Evolutionary conservation across 441 rosid genomes (phyloP), one percentile per base, ranked within the genome.

Genomic region (Mallotus japonicus): DNA sequence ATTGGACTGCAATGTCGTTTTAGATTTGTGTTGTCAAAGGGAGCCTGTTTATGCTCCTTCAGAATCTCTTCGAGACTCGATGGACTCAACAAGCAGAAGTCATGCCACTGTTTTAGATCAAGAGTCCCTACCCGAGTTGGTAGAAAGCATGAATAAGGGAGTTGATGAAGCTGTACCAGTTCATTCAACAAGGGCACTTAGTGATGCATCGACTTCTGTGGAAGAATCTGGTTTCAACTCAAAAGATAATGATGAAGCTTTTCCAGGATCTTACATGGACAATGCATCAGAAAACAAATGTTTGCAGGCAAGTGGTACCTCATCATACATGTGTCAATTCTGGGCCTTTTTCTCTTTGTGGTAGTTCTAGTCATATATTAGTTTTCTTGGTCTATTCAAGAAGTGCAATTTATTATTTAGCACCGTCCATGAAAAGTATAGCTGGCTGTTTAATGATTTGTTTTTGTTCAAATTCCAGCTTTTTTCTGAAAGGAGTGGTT

Each of bases 221-320:
- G 73, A 32, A 60, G 73, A 72, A 71, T 70, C 63, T 44, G 66
- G 74, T 61, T 60, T 57, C 61, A 66, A 65, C 60, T 44, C 56
- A 9, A 40, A 60, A 42, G 34, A 67, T 54, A 69, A 65, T 13
- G 69, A 20, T 51, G 62, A 54, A 60, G 65, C 79, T 69, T 54
- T 74, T 65, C 62, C 34, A 47, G 61, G 47, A 69, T 61, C 70
- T 59, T 63, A 49, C 6, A 28, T 46, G 37, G 75, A 69, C 72
- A 51, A 37, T 72, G 47, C 75, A 66, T 65, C 77, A 62, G 70
- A 65, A 69, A 67, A 58, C 57, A 70, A 79, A 73, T 83, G 83
- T 71, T 74, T 85, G 65, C 85, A 81, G 86, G 88, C 76, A 73
- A 53, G 75, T 70, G 54, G 42, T 55, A 58, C 66, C 59, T 49